Base-by-base conservation (phyloP, 305 asterid species). In the Euphrasia arctica region DNA sequence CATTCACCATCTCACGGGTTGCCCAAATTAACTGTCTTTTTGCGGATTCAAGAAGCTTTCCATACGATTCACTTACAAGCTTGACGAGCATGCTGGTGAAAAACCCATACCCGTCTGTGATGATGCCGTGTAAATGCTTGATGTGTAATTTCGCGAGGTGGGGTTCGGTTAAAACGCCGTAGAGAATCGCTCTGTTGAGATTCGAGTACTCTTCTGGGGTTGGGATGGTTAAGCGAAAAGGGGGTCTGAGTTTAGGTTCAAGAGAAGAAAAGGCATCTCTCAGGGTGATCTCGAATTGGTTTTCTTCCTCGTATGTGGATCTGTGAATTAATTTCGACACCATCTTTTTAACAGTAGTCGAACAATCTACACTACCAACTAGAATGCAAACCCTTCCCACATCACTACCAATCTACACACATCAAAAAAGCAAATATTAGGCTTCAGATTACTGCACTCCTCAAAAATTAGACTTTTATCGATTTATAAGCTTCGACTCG, bases 101-200 rank as follows among this genome's bases (percentile, higher is more conserved):
- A 39, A 72, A 79, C 52, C 62, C 67, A 36, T 89, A 91, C 10
- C 95, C 98, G 66, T 91, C 96, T 2, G 81, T 69, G 52, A 81
- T 47, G 13, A 82, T 65, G 13, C 84, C 95, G 43, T 91, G 95
- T 14, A 91, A 74, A 71, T 85, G 96, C 78, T 89, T 89, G 27
- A 85, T 72, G 74, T 86, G 95, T 45, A 87, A 71, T 65, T 73
- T 73, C 31, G 77, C 80, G 54, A 74, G 74, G 13, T 78, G 77
- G 72, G 84, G 70, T 58, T 91, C 88, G 61, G 78, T 60, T 28
- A 89, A 63, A 76, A 87, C 70, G 56, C 82, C 95, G 60, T 79
- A 82, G 12, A 87, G 83, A 63, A 91, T 76, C 42, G 95, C 93
- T 47, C 79, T 77, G 74, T 87, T 89, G 58, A 89, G 79, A 42